These are phyloP conservation scores for Galeopsis tetrahit DNA, from an alignment of 257 asterid species.

Conservation along the genomic window DNA sequence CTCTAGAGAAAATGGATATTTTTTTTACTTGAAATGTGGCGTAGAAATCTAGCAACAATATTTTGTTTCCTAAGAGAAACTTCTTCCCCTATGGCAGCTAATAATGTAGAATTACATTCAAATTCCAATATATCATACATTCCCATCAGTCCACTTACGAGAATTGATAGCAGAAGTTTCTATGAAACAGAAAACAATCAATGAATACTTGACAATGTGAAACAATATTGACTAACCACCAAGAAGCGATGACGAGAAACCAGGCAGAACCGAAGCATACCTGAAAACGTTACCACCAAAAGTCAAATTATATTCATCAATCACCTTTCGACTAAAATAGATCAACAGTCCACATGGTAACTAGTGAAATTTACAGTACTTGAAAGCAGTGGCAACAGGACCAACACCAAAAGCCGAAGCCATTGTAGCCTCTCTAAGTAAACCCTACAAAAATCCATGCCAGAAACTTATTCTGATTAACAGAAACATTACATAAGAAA, in stretches of 20 bases:
- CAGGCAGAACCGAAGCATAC: constrained; percentile 55
- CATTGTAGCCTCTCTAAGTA: constrained; percentile 45
- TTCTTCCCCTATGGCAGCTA: no score
- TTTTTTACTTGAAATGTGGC: background rate
- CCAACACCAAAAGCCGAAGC: constrained; percentile 50
- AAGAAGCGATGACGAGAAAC: constrained; percentile 54
- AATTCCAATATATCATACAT: constrained; percentile 8
- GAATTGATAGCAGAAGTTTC: background rate
- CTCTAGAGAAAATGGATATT: background rate
- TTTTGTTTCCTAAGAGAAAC: constrained; percentile 6
- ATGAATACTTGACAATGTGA: background rate
- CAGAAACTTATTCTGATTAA: background rate
- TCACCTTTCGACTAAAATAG: background rate
- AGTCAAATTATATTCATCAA: background rate
- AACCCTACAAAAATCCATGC: constrained; percentile 41
- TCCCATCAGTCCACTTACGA: background rate
- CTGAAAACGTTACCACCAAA: constrained; percentile 32
- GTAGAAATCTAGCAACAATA: constrained; percentile 9
- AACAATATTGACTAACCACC: constrained; percentile 44
- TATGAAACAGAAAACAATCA: background rate
- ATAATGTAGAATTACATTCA: background rate
- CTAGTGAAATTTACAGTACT: constrained; percentile 28
- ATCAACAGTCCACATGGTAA: background rate
- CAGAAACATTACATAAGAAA: background rate
- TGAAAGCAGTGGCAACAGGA: constrained; percentile 47